These are phyloP conservation scores for Cladorrhinum sp. DNA, from an alignment of 2,329 filamentous ascomycete species.

Conservation along the genomic window DNA sequence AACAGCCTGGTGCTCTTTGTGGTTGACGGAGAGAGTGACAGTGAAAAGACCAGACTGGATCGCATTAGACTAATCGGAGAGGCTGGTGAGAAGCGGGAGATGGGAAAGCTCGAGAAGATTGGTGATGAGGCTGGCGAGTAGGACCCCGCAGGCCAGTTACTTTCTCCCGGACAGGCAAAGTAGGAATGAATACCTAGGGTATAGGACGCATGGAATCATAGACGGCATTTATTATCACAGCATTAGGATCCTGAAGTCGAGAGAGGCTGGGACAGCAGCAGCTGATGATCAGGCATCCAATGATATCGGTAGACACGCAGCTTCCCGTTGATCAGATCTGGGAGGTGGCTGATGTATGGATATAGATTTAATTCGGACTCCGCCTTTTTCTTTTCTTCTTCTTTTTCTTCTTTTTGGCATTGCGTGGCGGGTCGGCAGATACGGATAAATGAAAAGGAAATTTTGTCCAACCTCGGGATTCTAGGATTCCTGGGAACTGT, in stretches of 20 bases:
- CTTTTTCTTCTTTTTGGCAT: no score
- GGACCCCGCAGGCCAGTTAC: neutral
- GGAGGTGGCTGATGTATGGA: conserved; percentile 19
- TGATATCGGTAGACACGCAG: conserved; percentile 9
- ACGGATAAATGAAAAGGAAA: conserved; percentile 23
- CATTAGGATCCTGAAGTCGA: conserved; percentile 1
- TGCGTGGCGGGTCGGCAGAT: conserved; percentile 40
- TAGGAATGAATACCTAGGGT: neutral
- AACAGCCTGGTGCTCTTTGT: conserved; percentile 85
- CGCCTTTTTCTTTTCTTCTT: no score
- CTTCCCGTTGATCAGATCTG: conserved; percentile 16
- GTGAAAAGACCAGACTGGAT: conserved; percentile 82
- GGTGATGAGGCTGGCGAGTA: conserved; percentile 59
- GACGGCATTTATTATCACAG: conserved; percentile 6
- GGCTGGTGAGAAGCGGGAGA: conserved; percentile 83
- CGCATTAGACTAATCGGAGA: conserved; percentile 80
- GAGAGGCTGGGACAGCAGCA: conserved; percentile 12
- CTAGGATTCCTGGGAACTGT: conserved; percentile 20
- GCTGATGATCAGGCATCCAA: conserved; percentile 18
- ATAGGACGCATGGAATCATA: neutral
- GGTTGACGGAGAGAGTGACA: conserved; percentile 76
- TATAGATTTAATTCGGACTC: neutral
- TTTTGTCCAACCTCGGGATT: conserved; percentile 16
- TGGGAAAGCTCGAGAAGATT: conserved; percentile 94
- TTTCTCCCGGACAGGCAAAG: neutral